Evolutionary conservation across 345 rosid species (phyloP).

Genomic region (Salix arbutifolia): DNA sequence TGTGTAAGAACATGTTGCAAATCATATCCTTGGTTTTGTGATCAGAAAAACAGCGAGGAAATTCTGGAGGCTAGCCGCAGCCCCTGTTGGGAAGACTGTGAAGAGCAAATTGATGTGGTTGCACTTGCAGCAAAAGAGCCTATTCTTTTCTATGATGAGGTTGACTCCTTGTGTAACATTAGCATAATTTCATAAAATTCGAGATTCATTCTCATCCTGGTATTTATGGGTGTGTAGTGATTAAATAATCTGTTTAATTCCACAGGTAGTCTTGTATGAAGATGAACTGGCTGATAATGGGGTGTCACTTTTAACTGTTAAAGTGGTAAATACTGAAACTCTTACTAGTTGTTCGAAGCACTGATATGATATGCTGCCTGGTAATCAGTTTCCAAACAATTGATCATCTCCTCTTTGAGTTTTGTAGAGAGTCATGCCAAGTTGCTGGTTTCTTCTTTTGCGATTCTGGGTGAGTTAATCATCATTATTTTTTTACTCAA

Average conservation of each 20-base stretch:
- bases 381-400: conserved; percentile 1
- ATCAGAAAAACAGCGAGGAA: conserved; percentile 37
- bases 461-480: conserved; percentile 83
- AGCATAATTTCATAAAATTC: background rate
- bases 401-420: conserved; percentile 17
- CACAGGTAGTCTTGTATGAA: conserved; percentile 89
- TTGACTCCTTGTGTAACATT: conserved; percentile 16
- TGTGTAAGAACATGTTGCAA: background rate
- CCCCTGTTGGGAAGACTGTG: conserved; percentile 76
- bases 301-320: conserved; percentile 80
- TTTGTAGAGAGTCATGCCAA: conserved; percentile 90
- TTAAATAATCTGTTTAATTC: conserved; percentile 15
- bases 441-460: conserved; percentile 92
- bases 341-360: background rate
- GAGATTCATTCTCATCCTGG: background rate
- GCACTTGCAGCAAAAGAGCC: conserved; percentile 81
- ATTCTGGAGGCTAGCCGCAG: conserved; percentile 20
- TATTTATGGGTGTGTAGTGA: conserved; percentile 1
- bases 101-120: conserved; percentile 69
- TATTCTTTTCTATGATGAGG: conserved; percentile 98
- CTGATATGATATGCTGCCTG: conserved; percentile 2
- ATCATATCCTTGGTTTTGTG: conserved; percentile 3
- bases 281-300: conserved; percentile 97
- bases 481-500: background rate
- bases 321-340: conserved; percentile 65